Percentiles rank a stretch among this genome's conserved stretches.
phyloP scores from a whole-genome alignment of 768 basidiomycete genomes.

The Amanita brunnescens region DNA sequence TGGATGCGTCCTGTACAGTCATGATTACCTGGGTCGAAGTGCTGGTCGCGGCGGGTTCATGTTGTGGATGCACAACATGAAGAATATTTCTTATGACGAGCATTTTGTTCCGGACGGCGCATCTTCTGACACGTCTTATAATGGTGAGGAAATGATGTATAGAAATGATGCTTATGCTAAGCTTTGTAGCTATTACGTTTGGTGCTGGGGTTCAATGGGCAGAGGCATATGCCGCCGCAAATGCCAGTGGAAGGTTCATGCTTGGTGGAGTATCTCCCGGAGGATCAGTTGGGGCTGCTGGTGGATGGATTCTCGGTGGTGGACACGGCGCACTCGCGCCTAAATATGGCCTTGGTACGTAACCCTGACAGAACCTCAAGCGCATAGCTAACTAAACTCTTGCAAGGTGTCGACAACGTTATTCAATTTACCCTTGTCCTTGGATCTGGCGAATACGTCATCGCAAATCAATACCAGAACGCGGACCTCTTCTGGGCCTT shows the following conservation, averaged over 20 bases:
- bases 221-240: conserved; percentile 31
- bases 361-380: background rate
- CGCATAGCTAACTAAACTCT: background rate
- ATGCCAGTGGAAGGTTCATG: conserved; percentile 29
- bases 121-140: background rate
- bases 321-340: conserved; percentile 15
- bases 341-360: background rate
- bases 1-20: conserved; percentile 17
- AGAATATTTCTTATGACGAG: conserved; percentile 18
- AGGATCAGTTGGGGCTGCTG: conserved; percentile 38
- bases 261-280: conserved; percentile 34
- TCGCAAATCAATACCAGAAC: conserved; percentile 31
- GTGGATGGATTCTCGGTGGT: conserved; percentile 41
- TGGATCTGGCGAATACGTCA: conserved; percentile 29
- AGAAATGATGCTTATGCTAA: background rate
- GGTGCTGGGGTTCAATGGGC: conserved; percentile 39
- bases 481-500: conserved; percentile 29
- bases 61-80: conserved; percentile 30
- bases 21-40: conserved; percentile 37
- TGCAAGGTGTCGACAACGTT: conserved; percentile 37
- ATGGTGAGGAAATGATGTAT: background rate
- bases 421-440: conserved; percentile 36
- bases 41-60: conserved; percentile 31
- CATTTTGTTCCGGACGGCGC: background rate
- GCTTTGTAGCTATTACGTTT: conserved; percentile 19